Evolutionary conservation across 352 stramenopile genomes (phyloP).

Genomic region (Pythium phragmitis): DNA sequence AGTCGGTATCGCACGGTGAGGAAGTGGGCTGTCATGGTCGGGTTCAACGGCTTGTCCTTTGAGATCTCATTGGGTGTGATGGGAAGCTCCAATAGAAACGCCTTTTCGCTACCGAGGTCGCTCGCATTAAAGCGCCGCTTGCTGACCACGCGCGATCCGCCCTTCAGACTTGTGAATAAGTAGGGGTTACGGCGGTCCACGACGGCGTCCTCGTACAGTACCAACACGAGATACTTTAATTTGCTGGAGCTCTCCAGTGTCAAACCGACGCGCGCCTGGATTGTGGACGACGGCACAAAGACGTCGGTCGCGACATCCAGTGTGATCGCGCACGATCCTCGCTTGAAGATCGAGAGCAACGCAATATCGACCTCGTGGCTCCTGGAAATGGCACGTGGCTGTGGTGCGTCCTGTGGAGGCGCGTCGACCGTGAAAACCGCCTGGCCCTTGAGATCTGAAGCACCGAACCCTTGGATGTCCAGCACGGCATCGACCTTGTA

Average conservation of each 20-base stretch:
- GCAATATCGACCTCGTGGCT: not conserved
- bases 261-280: slow-evolving; percentile 1
- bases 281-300: slow-evolving; percentile 1
- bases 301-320: slow-evolving; percentile 2
- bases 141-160: slow-evolving; percentile 5
- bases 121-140: not conserved
- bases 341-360: slow-evolving; percentile 8
- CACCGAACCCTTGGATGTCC: not conserved
- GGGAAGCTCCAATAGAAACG: slow-evolving; percentile 1
- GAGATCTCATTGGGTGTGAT: slow-evolving; percentile 14
- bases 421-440: not conserved
- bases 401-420: not conserved
- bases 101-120: not conserved
- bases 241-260: not conserved
- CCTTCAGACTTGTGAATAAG: not conserved
- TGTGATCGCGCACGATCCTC: not conserved
- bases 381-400: not conserved
- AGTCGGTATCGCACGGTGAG: slow-evolving; percentile 8
- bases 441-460: not conserved
- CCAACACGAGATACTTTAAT: not conserved
- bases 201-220: slow-evolving; percentile 9
- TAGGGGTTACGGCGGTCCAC: not conserved
- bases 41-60: not conserved
- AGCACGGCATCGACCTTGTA: slow-evolving; percentile 10
- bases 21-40: slow-evolving; percentile 13